Evolutionary conservation across 1,284 basidiomycete species (phyloP), one percentile per base, ranked within the genome.

Genomic region (Macrocystidia cucumis): DNA sequence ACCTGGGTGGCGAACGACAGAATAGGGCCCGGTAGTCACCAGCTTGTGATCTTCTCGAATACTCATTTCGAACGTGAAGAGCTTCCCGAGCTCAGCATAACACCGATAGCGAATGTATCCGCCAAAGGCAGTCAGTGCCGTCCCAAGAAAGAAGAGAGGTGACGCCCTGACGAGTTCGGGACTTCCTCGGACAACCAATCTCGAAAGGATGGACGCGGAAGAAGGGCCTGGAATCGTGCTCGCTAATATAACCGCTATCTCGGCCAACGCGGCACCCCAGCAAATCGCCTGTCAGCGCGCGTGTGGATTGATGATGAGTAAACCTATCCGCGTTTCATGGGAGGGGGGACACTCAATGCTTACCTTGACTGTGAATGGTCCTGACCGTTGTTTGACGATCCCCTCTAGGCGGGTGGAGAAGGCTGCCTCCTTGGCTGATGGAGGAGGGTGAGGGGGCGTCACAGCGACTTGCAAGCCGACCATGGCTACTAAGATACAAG

Each of bases 21-120:
- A 41, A 40, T 68, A 68, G 1, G 63, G 64, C 2, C 66, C 66
- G 19, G 48, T 48, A 1, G 55, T 62, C 4, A 67, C 49, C 13
- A 68, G 49, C 34, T 40, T 50, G 35, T 68, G 66, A 34, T 62
- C 53, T n/a, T 49, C 46, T 24, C 56, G 56, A 18, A 68, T 62
- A 44, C 52, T 55, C 53, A 67, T 51, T 43, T 64, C 62, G 32
- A 65, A 67, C 0, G 65, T 68, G 43, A 67, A 68, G 18, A 63
- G 38, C 2, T 35, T 44, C 2, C 63, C 64, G 3, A 68, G 54
- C 32, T 55, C 60, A 22, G 51, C 48, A 44, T 63, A 68, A 41
- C 63, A 67, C n/a, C 35, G 37, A 41, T 49, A 49, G 21, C 63
- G 53, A 29, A 62, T 52, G 37, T 49, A 56, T 3, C 56, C 60